These are phyloP conservation scores for Millerozyma acaciae DNA, from an alignment of 805 yeast species.

Conservation along the genomic window DNA sequence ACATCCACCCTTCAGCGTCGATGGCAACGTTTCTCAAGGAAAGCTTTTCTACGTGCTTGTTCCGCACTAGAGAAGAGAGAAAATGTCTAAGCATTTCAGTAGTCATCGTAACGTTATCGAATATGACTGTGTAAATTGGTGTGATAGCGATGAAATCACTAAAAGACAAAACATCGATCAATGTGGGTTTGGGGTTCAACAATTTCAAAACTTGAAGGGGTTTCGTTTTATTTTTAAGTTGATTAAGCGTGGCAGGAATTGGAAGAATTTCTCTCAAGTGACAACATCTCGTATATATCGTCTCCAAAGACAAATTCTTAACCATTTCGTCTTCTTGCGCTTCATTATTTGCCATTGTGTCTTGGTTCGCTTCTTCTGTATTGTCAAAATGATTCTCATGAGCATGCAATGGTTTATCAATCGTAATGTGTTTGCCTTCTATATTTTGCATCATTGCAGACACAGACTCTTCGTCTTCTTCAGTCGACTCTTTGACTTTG, in stretches of 20 bases:
- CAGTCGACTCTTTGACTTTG: slow-evolving; percentile 8
- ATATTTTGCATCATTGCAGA: slow-evolving; percentile 5
- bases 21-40: slow-evolving; percentile 55
- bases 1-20: slow-evolving; percentile 48
- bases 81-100: slow-evolving; percentile 51
- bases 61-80: slow-evolving; percentile 42
- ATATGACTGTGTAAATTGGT: slow-evolving; percentile 51
- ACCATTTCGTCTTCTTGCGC: slow-evolving; percentile 13
- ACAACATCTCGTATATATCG: slow-evolving; percentile 77
- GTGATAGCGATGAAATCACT: slow-evolving; percentile 55
- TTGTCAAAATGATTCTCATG: slow-evolving; percentile 52
- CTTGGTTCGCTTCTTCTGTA: slow-evolving; percentile 11
- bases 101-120: slow-evolving; percentile 54
- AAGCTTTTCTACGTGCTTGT: slow-evolving; percentile 45
- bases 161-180: slow-evolving; percentile 54
- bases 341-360: slow-evolving; percentile 7
- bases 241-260: slow-evolving; percentile 75
- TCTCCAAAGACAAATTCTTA: slow-evolving; percentile 40
- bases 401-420: slow-evolving; percentile 68
- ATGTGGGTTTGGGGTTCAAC: slow-evolving; percentile 55
- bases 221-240: slow-evolving; percentile 46
- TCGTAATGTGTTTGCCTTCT: slow-evolving; percentile 34
- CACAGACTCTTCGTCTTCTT: slow-evolving; percentile 7
- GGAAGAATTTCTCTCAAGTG: slow-evolving; percentile 90
- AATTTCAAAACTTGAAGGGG: slow-evolving; percentile 54